These are phyloP conservation scores for Aspergillus nomiae DNA, from an alignment of 2,329 filamentous ascomycete species.

Conservation along the genomic window DNA sequence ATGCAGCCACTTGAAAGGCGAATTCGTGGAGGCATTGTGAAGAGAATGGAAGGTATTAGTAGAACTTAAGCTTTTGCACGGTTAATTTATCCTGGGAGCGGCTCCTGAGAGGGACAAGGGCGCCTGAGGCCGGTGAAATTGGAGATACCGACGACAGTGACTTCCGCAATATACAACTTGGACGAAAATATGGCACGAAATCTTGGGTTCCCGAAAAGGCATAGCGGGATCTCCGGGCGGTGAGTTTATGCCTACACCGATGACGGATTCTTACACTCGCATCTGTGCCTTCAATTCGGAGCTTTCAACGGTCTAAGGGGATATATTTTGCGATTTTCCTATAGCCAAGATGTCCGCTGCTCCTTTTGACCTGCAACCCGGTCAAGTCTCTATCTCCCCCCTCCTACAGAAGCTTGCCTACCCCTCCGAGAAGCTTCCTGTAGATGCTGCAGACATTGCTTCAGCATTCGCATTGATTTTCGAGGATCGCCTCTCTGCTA, in stretches of 20 bases:
- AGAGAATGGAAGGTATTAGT: constrained; percentile 6
- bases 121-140: constrained; percentile 4
- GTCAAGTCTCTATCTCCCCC: constrained; percentile 49
- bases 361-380: constrained; percentile 29
- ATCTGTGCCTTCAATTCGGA: background rate
- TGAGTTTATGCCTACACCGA: constrained; percentile 25
- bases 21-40: constrained; percentile 57
- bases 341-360: constrained; percentile 28
- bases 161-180: background rate
- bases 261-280: constrained; percentile 13
- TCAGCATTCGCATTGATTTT: constrained; percentile 90
- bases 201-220: constrained; percentile 17
- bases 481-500: constrained; percentile 82
- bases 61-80: background rate
- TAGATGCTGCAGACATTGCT: constrained; percentile 80
- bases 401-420: constrained; percentile 51
- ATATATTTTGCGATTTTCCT: too few species aligned
- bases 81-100: background rate
- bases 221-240: constrained; percentile 22
- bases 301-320: background rate
- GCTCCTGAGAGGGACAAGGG: background rate
- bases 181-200: constrained; percentile 23
- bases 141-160: constrained; percentile 11
- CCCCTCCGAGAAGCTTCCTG: constrained; percentile 48
- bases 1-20: constrained; percentile 42